phyloP scores from a whole-genome alignment of 805 yeast species.

The Kodamaea restingae region DNA sequence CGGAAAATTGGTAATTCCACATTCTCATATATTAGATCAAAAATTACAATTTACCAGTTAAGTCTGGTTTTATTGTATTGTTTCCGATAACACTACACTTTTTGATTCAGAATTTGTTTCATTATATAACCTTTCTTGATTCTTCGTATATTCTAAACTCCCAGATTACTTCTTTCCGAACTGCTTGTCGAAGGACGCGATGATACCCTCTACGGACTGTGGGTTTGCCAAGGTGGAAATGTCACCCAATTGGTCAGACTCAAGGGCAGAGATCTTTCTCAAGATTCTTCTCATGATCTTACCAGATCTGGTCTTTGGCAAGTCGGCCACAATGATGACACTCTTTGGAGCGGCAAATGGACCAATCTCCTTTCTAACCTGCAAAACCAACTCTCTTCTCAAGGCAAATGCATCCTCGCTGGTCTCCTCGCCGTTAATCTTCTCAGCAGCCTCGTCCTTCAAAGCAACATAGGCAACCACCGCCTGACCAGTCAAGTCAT shows the following conservation, averaged over 20 bases:
- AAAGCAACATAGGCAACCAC: conserved; percentile 78
- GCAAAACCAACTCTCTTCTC: conserved; percentile 61
- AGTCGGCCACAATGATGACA: conserved; percentile 66
- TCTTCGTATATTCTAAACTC: too few relatives aligned
- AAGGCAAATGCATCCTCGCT: conserved; percentile 48
- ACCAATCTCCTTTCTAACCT: conserved; percentile 76
- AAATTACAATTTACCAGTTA: too few relatives aligned
- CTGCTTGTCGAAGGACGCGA: conserved; percentile 38
- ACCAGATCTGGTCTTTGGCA: conserved; percentile 85
- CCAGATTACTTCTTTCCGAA: conserved; percentile 39
- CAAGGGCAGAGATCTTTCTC: conserved; percentile 70
- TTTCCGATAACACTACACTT: too few relatives aligned
- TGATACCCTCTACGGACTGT: conserved; percentile 63
- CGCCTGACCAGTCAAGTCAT: conserved; percentile 83
- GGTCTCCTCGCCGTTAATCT: conserved; percentile 25
- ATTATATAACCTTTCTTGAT: too few relatives aligned
- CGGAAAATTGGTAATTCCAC: too few relatives aligned
- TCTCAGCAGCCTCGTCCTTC: conserved; percentile 44
- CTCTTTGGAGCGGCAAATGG: conserved; percentile 84
- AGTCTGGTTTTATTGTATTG: too few relatives aligned
- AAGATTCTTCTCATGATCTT: conserved; percentile 84
- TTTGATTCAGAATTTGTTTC: too few relatives aligned
- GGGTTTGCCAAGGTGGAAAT: conserved; percentile 76
- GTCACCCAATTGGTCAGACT: conserved; percentile 80
- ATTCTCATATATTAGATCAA: too few relatives aligned